phyloP scores from a whole-genome alignment of 163 green algal genomes.

The Dunaliella salina region DNA sequence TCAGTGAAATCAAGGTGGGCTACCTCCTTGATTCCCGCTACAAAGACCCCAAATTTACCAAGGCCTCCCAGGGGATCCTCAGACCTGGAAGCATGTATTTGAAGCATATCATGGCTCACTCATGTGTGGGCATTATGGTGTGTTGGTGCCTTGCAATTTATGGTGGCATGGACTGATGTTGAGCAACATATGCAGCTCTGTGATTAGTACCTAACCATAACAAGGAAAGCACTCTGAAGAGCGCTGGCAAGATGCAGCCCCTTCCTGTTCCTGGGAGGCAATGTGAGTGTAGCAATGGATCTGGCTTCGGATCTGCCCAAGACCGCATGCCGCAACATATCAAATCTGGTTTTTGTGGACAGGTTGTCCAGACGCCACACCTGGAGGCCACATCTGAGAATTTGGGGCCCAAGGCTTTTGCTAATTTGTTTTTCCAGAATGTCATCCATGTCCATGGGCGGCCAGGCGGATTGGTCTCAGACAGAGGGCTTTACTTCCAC shows the following conservation, averaged over 20 bases:
- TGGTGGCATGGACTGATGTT: neutral
- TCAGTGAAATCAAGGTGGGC: too few relatives aligned
- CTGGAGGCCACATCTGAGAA: slow-evolving; percentile 28
- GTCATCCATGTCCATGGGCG: slow-evolving; percentile 44
- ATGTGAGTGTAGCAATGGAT: slow-evolving; percentile 20
- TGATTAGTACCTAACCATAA: slow-evolving; percentile 12
- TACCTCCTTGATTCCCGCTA: too few relatives aligned
- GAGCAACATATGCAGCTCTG: neutral
- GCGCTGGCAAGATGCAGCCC: slow-evolving; percentile 7
- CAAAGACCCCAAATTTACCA: too few relatives aligned
- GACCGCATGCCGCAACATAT: slow-evolving; percentile 31
- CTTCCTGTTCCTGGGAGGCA: neutral
- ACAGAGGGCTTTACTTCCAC: slow-evolving; percentile 46
- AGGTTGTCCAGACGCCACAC: slow-evolving; percentile 50
- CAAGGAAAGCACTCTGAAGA: neutral
- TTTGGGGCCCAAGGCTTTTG: slow-evolving; percentile 24
- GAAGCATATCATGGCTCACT: too few relatives aligned
- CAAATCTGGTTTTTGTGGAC: slow-evolving; percentile 58
- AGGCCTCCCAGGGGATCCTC: too few relatives aligned
- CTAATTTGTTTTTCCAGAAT: slow-evolving; percentile 35
- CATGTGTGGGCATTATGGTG: too few relatives aligned
- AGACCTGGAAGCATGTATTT: too few relatives aligned
- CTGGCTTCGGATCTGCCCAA: slow-evolving; percentile 45
- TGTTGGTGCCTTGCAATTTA: neutral
- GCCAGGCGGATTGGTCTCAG: slow-evolving; percentile 44